Evolutionary conservation across 2,329 filamentous ascomycete genomes (phyloP), one percentile per base, ranked within the genome.

Genomic region (Aureobasidium sp.): DNA sequence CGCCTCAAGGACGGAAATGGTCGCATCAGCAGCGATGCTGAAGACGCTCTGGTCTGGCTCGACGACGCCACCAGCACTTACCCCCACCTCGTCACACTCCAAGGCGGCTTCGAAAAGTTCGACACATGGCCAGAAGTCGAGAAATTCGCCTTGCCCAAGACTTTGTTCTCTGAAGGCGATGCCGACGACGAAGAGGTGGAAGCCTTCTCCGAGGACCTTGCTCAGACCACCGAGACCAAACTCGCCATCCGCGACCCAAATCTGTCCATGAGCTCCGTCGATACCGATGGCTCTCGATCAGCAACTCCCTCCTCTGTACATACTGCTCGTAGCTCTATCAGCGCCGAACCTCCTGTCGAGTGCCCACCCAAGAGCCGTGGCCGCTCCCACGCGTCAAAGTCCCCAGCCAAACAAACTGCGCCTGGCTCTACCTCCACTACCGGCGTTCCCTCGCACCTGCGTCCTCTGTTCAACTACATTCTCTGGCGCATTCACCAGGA

Each of bases 401-500:
- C 53, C 10, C 33, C 64, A 36, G 33, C 55, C 38, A 66, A 66
- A n/a, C 31, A 51, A n/a, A 25, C 36, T 10, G 25, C n/a, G 4
- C 18, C 43, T 4, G 33, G 56, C 3, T 59, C 55, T 40, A 20
- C 51, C 4, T 48, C 62, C 3, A 45, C 51, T 6, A 58, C 62
- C 20, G 65, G 50, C 7, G 65, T 66, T 31, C 65, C 65, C 25
- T 43, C 40, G 18, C 56, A 61, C 25, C 25, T 85, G 20, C 81
- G 80, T 66, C 80, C 82, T 6, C 77, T 85, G 38, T 84, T 85
- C 77, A 84, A 83, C 71, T 82, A 85, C 69, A 81, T 84, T 31
- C 72, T 85, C 10, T 85, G 83, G 83, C 79, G 81, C 69, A 81
- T 85, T 65, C 79, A 85, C 71, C 82, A 83, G 64, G 83, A 84